These are phyloP conservation scores for Desmodesmus armatus DNA, from an alignment of 139 green algal species.

Conservation along the genomic window DNA sequence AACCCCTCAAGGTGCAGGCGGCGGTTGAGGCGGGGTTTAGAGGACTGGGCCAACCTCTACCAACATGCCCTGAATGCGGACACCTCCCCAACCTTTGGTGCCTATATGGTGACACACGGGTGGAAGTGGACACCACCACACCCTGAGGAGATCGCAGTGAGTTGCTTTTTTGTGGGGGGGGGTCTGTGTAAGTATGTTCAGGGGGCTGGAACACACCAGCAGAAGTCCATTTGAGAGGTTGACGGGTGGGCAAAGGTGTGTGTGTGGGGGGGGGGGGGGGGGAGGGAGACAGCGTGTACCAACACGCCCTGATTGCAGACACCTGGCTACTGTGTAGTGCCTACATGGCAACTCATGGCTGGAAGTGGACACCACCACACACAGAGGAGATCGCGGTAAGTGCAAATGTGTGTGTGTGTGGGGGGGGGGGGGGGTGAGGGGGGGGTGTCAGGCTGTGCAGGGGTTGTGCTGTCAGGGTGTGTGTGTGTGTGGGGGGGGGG, in stretches of 20 bases:
- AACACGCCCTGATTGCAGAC: conserved; percentile 82
- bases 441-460: no score
- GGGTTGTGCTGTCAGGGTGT: no score
- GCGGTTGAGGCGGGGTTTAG: conserved; percentile 70
- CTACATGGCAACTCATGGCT: conserved; percentile 51
- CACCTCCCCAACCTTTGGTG: conserved; percentile 32
- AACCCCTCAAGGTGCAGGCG: conserved; percentile 79
- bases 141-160: background rate
- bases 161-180: no score
- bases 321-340: conserved; percentile 32
- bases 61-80: conserved; percentile 83
- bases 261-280: conserved; percentile 75
- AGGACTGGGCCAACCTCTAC: conserved; percentile 86
- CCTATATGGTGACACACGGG: conserved; percentile 46
- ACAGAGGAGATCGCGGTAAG: background rate
- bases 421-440: conserved; percentile 81
- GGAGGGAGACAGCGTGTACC: conserved; percentile 83
- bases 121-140: conserved; percentile 49
- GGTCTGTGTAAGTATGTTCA: no score
- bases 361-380: conserved; percentile 44
- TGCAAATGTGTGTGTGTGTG: no score
- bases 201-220: no score
- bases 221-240: no score
- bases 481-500: no score
- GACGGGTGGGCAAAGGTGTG: no score